These are phyloP conservation scores for Trametes coccinea DNA, from an alignment of 768 basidiomycete species.

Conservation along the genomic window DNA sequence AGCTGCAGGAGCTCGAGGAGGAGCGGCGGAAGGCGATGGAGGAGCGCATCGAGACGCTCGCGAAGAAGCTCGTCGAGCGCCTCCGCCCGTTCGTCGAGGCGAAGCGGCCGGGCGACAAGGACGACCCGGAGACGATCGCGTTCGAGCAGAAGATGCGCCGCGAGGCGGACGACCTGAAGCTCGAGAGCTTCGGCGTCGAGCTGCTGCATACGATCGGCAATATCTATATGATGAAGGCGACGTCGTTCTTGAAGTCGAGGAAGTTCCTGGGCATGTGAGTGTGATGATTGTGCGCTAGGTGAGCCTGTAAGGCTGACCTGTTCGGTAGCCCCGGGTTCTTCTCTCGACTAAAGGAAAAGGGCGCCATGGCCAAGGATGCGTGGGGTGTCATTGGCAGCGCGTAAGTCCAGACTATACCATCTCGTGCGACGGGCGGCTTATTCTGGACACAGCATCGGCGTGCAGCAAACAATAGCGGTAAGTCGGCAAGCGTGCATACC, in stretches of 20 bases:
- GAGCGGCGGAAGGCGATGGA: conserved; percentile 81
- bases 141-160: conserved; percentile 76
- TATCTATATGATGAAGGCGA: conserved; percentile 92
- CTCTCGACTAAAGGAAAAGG: conserved; percentile 93
- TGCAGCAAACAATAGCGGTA: conserved; percentile 69
- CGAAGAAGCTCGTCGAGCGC: conserved; percentile 79
- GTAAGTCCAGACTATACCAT: conserved; percentile 46
- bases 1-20: conserved; percentile 78
- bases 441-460: conserved; percentile 55
- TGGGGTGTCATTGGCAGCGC: conserved; percentile 97
- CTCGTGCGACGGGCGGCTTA: conserved; percentile 5
- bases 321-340: conserved; percentile 80
- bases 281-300: conserved; percentile 4
- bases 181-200: conserved; percentile 98
- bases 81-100: conserved; percentile 91
- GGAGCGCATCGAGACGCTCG: conserved; percentile 71
- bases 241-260: conserved; percentile 86
- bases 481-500: neutral
- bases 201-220: conserved; percentile 88
- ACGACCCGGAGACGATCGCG: conserved; percentile 77
- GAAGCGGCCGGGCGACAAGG: conserved; percentile 73
- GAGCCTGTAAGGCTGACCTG: conserved; percentile 3
- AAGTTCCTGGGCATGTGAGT: conserved; percentile 89
- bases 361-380: conserved; percentile 89
- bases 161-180: conserved; percentile 93